Evolutionary conservation across 2,329 filamentous ascomycete genomes (phyloP).

Genomic region (Pyrenophora seminiperda): DNA sequence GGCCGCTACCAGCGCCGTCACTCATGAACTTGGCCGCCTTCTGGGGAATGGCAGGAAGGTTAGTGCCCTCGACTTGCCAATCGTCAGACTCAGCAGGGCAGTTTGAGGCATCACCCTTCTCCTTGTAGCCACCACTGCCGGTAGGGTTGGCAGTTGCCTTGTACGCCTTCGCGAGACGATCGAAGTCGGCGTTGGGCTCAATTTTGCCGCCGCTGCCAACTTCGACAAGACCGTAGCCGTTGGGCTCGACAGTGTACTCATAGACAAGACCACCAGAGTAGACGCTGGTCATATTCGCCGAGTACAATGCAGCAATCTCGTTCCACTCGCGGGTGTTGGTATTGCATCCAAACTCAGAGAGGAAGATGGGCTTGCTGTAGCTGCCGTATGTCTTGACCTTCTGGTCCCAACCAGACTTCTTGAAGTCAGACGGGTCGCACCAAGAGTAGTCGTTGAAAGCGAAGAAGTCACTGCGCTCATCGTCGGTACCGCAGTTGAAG

Average conservation of each 20-base stretch:
- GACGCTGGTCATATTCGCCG: constrained; percentile 77
- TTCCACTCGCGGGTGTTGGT: constrained; percentile 80
- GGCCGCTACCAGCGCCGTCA: constrained; percentile 61
- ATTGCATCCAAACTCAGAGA: constrained; percentile 92
- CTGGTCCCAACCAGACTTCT: constrained; percentile 73
- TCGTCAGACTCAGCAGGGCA: constrained; percentile 60
- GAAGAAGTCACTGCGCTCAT: constrained; percentile 86
- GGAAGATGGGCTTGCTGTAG: constrained; percentile 65
- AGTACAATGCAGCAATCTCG: constrained; percentile 81
- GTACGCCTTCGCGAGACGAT: constrained; percentile 59
- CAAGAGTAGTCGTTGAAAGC: constrained; percentile 90
- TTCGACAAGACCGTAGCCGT: constrained; percentile 79
- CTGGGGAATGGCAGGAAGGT: constrained; percentile 63
- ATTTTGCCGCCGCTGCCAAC: constrained; percentile 61
- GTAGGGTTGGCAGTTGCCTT: constrained; percentile 56
- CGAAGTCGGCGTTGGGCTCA: constrained; percentile 67
- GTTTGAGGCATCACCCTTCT: constrained; percentile 56
- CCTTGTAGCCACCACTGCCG: constrained; percentile 64
- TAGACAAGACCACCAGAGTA: constrained; percentile 97
- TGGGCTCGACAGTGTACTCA: constrained; percentile 74
- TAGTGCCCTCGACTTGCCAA: constrained; percentile 60
- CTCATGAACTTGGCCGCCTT: constrained; percentile 62
- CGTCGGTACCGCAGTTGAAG: constrained; percentile 90
- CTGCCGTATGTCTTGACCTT: constrained; percentile 46
- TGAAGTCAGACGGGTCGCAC: constrained; percentile 64